phyloP scores from a whole-genome alignment of 2,329 filamentous ascomycete genomes.

The Xylaria hypoxylon region DNA sequence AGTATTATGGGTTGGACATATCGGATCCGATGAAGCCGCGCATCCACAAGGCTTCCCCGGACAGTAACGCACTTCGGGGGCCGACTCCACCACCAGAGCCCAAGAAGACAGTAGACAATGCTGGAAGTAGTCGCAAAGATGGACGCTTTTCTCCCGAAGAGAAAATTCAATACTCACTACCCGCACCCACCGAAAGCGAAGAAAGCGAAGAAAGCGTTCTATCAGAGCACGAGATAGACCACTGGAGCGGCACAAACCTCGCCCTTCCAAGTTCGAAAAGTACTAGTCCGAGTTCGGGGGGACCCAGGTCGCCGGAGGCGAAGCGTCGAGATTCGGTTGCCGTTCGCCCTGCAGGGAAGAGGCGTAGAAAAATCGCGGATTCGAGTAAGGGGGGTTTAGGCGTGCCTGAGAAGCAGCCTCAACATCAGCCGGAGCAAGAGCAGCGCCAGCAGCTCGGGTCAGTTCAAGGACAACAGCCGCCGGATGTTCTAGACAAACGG shows the following conservation, averaged over 20 bases:
- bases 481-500: not conserved
- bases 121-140: not conserved
- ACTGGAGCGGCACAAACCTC: conserved; percentile 5
- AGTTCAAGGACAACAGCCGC: not conserved
- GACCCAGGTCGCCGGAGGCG: not conserved
- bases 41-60: not conserved
- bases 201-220: conserved; percentile 12
- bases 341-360: not conserved
- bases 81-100: not conserved
- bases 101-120: not conserved
- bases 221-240: not conserved
- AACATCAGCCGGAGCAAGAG: not conserved
- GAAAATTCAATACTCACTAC: not conserved
- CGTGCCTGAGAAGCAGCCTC: not conserved
- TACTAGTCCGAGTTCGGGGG: conserved; percentile 1
- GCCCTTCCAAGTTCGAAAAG: conserved; percentile 15
- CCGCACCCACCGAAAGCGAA: conserved; percentile 1
- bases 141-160: not conserved
- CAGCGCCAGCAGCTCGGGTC: not conserved
- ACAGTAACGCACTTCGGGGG: not conserved
- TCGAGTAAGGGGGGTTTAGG: not conserved
- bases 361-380: not conserved
- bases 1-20: not conserved
- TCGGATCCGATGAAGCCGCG: conserved; percentile 8
- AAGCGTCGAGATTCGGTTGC: not conserved